Base-by-base conservation (phyloP, 345 rosid genomes). In the Camelina sativa region DNA sequence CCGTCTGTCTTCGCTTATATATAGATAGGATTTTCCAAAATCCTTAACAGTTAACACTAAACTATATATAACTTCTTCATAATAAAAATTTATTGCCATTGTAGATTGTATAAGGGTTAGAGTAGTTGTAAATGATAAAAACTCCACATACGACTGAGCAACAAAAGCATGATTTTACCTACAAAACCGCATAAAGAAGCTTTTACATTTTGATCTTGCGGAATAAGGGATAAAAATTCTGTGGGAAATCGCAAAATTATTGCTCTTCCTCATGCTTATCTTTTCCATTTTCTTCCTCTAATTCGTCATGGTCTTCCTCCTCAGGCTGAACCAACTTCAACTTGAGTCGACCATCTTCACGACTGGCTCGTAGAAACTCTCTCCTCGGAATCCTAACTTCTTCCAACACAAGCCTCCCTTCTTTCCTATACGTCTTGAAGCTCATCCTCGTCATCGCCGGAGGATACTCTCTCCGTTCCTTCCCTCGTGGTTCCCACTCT, bases 391-490 rank as follows among this genome's bases (percentile, higher is more conserved):
- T 81, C 68, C 80, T 87, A 16, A 91, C 84, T 83, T 90, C 90
- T 76, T 85, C 90, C 35, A 91, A 86, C 25, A 94, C 91, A 69
- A 91, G 84, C 74, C 98, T 83, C 7, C 97, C 97, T 47, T 88
- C 90, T 13, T 88, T 80, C 76, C 96, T 74, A 61, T 89, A 87
- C 22, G 96, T 82, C 81, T 90, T 88, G 68, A 94, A 88, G 75
- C 83, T 82, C 80, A 88, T 88, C 86, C 86, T 71, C 2, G 88
- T 94, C 86, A 93, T 93, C 1, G 98, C 94, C 3, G 97, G 98
- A 23, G 96, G 96, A 73, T 88, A 89, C 48, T 74, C 84, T 51
- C 79, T 82, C 37, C 64, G 30, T 32, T 74, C 65, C 35, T 73
- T 64, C 61, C 69, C 84, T 35, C 76, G 38, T 71, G 77, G 41